phyloP scores from a whole-genome alignment of 2,329 filamentous ascomycete genomes.

The Epichloe sylvatica region DNA sequence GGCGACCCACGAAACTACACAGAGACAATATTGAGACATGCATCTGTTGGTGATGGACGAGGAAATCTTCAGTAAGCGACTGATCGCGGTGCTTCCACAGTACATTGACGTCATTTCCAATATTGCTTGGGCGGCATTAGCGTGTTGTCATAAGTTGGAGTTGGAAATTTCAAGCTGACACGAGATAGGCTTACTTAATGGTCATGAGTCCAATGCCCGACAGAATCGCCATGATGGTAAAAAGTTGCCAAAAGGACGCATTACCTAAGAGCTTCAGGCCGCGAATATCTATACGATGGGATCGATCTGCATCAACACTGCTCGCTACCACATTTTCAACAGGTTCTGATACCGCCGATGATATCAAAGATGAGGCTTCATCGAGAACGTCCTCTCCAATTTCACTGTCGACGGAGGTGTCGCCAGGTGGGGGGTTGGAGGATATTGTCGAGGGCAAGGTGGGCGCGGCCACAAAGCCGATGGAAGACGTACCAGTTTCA shows the following conservation, averaged over 20 bases:
- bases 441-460: background rate
- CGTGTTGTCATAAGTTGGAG: background rate
- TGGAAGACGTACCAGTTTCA: slow-evolving; percentile 53
- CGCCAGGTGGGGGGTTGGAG: background rate
- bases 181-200: slow-evolving; percentile 61
- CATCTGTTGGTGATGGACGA: slow-evolving; percentile 70
- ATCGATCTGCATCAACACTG: slow-evolving; percentile 57
- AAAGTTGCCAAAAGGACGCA: slow-evolving; percentile 82
- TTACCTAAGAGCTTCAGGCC: slow-evolving; percentile 60
- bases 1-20: slow-evolving; percentile 69
- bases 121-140: slow-evolving; percentile 50
- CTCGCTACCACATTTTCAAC: slow-evolving; percentile 39
- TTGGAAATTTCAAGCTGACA: background rate
- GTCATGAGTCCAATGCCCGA: slow-evolving; percentile 95
- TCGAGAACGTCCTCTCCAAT: slow-evolving; percentile 35
- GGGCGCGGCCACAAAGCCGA: slow-evolving; percentile 2
- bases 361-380: slow-evolving; percentile 73
- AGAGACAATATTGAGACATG: slow-evolving; percentile 92
- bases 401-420: slow-evolving; percentile 1
- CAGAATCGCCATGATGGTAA: slow-evolving; percentile 74
- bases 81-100: slow-evolving; percentile 80
- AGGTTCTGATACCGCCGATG: slow-evolving; percentile 42
- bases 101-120: slow-evolving; percentile 77
- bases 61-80: slow-evolving; percentile 55
- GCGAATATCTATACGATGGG: slow-evolving; percentile 79